Evolutionary conservation across 2,329 filamentous ascomycete species (phyloP), one percentile per base, ranked within the genome.

Genomic region (Phialophora tarda): DNA sequence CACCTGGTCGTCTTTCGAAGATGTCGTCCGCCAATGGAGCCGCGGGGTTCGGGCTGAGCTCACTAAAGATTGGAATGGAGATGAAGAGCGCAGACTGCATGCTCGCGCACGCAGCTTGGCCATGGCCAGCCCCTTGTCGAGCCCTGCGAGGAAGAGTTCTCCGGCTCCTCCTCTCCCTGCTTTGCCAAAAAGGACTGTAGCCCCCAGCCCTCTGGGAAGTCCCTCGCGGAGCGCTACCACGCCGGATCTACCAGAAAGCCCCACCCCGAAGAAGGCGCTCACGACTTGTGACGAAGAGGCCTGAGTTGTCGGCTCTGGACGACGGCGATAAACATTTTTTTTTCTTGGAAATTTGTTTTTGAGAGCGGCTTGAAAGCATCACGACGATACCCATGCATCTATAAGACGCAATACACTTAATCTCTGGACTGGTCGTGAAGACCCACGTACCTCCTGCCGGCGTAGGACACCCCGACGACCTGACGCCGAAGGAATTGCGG

Each of bases 21-120:
- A 86, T 5, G 93, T 93, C 30, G 83, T 99, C 58, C 84, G 92
- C 75, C 83, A 87, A 74, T 99, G 95, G 95, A 93, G 91, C 77
- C 85, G 84, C 71, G 88, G 86, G 64, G 92, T 97, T 7, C 85
- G 95, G 38, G 88, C 91, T 76, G 94, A 98, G 81, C 87, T 98
- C 71, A 85, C 89, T 48, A 84, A 85, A 55, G 94, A 97, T 74
- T 89, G 87, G 85, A 82, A 81, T 74, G 77, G 70, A 12, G 71
- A 72, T 26, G 72, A 71, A 55, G 70, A 72, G 58, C 68, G 70
- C 51, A 71, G 68, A 64, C 51, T 73, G 17, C 71, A 73, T 67
- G 71, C 71, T 26, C 62, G 71, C 23, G 71, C 71, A 34, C 67
- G 69, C 53, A 73, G 71, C 54, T 54, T 73, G 57, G 71, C 71